phyloP scores from a whole-genome alignment of 2,329 filamentous ascomycete genomes.

The Cytospora piceae region DNA sequence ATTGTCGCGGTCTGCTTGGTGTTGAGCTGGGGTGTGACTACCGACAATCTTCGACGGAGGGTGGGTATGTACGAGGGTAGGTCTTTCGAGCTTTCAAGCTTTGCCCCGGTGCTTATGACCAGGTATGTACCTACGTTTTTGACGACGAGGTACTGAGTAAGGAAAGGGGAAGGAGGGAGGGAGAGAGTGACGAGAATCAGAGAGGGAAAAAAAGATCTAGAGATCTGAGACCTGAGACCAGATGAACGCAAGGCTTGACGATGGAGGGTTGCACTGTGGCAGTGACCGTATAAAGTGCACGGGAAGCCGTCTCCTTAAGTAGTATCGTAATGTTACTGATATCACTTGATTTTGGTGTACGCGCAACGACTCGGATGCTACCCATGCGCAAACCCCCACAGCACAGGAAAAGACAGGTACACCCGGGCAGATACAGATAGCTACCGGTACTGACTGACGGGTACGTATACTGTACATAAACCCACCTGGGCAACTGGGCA shows the following conservation, averaged over 20 bases:
- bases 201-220: too few relatives aligned
- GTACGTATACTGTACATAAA: not conserved
- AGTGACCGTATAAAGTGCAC: not conserved
- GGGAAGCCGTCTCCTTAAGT: not conserved
- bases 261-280: not conserved
- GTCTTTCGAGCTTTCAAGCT: too few relatives aligned
- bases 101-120: not conserved
- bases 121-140: not conserved
- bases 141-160: not conserved
- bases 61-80: not conserved
- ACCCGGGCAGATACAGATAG: not conserved
- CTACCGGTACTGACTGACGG: too few relatives aligned
- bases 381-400: not conserved
- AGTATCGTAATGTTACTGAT: not conserved
- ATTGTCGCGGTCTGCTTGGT: slow-evolving; percentile 40
- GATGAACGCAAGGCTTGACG: not conserved
- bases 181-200: not conserved
- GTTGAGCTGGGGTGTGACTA: not conserved
- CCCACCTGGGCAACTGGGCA: too few relatives aligned
- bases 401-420: not conserved
- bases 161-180: too few relatives aligned
- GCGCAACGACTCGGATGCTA: not conserved
- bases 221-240: not conserved
- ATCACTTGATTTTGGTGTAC: not conserved
- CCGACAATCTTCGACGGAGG: not conserved